phyloP scores from a whole-genome alignment of 192 early-diverging fungal genomes.

The Kickxella alabastrina region DNA sequence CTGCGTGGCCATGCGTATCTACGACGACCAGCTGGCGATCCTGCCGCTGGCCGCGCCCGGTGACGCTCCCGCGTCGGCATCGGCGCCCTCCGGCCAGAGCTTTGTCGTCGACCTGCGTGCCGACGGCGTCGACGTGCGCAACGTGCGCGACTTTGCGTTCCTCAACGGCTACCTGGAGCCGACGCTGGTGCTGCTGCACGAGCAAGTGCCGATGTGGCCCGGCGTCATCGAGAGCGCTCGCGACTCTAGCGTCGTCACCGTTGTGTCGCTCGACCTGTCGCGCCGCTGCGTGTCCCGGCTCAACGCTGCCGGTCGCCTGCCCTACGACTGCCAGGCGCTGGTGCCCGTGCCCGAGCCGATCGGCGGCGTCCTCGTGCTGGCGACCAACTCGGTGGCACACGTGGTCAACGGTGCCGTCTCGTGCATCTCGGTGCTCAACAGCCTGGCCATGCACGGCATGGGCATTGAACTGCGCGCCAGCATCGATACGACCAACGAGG shows the following conservation, averaged over 20 bases:
- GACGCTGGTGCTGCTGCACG: conserved; percentile 89
- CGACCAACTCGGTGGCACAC: conserved; percentile 77
- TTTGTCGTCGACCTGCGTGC: conserved; percentile 67
- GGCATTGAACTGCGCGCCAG: conserved; percentile 50
- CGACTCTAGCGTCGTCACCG: conserved; percentile 72
- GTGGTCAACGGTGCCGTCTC: conserved; percentile 71
- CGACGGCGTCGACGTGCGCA: conserved; percentile 61
- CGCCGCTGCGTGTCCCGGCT: conserved; percentile 78
- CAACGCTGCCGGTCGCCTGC: conserved; percentile 69
- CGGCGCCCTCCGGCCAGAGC: conserved; percentile 62
- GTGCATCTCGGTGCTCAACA: conserved; percentile 60
- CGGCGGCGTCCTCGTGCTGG: conserved; percentile 79
- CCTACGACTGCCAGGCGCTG: conserved; percentile 74
- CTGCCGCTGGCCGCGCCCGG: conserved; percentile 79
- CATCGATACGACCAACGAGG: conserved; percentile 47
- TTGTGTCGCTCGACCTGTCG: conserved; percentile 81
- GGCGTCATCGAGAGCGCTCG: conserved; percentile 56
- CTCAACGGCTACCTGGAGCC: conserved; percentile 90
- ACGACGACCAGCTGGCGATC: conserved; percentile 83
- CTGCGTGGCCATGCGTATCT: conserved; percentile 86
- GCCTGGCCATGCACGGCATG: conserved; percentile 71
- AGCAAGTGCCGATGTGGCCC: conserved; percentile 81
- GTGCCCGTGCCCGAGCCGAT: conserved; percentile 77
- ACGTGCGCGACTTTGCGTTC: conserved; percentile 87
- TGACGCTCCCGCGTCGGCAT: conserved; percentile 15